Evolutionary conservation across 768 basidiomycete genomes (phyloP), one percentile per base, ranked within the genome.

Genomic region (Peribolospora kevripleyi): DNA sequence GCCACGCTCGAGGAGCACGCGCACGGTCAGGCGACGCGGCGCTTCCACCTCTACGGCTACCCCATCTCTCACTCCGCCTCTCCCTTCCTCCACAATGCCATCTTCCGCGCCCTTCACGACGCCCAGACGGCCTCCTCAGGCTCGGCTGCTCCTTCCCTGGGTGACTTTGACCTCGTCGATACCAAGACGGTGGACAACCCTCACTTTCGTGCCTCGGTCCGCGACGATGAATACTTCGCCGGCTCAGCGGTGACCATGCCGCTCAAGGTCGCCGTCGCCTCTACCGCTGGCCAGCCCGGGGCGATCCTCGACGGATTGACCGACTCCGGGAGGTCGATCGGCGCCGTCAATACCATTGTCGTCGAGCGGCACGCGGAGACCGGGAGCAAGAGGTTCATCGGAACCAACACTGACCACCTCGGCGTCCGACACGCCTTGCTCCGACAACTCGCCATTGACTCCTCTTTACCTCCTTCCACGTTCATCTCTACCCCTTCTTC

Each of bases 201-300:
- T 25, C 25, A 25, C 25, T 25, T 25, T 25, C 25, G 25, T 25
- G 25, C 25, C 25, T 7, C 53, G n/a, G 55, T 42, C 5, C 51
- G 53, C 2, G 51, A 50, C 14, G 41, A 52, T 51, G n/a, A 14
- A 6, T 9, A 56, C 37, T 14, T 40, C 13, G 46, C 55, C n/a
- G 57, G 57, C 0, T 14, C 11, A 7, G 55, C 54, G 42, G 25
- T 58, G 2, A 58, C 57, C 3, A 58, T 58, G 57, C 57, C 57
- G 8, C 38, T 55, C 3, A 55, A 47, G 25, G 54, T 47, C 5
- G 6, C 13, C 7, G 11, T 25, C 8, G 8, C 25, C 6, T 10
- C 41, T n/a, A 25, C 41, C 4, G 5, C 9, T 14, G 3, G 3
- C n/a, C 6, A 58, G 54, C 38, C 55, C 5, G 43, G 14, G 7